Percentiles rank a stretch among this genome's conserved stretches.
These are phyloP conservation scores for Fusarium tricinctum DNA, from an alignment of 2,329 filamentous ascomycete genomes.

Conservation along the genomic window DNA sequence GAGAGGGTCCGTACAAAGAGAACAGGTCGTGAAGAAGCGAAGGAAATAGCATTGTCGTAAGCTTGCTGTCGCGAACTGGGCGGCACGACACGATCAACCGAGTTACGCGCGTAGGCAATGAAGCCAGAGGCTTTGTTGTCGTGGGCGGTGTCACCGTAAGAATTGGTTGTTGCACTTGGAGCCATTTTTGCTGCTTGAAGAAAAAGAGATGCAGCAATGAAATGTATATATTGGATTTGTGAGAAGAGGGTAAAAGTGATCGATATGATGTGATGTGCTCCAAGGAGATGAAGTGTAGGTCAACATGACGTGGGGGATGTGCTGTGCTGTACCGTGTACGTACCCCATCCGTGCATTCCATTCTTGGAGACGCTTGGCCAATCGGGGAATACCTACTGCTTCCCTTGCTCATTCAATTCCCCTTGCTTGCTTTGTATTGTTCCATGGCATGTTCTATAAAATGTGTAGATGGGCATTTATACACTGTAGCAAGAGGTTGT, in stretches of 20 bases:
- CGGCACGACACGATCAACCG: constrained; percentile 67
- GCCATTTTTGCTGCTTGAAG: constrained; percentile 17
- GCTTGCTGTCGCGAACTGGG: constrained; percentile 71
- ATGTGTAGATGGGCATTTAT: too few species aligned
- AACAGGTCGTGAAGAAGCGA: constrained; percentile 75
- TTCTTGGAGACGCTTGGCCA: constrained; percentile 3
- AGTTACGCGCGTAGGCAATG: constrained; percentile 59
- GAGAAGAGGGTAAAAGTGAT: neutral
- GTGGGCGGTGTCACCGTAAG: constrained; percentile 47
- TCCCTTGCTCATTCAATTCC: neutral
- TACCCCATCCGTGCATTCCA: constrained; percentile 11
- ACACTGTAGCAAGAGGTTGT: too few species aligned
- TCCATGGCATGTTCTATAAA: neutral
- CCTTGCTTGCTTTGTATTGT: neutral
- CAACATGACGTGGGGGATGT: constrained; percentile 36
- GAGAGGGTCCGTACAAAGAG: constrained; percentile 70
- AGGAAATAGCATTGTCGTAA: constrained; percentile 65
- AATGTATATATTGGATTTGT: neutral
- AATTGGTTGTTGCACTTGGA: constrained; percentile 23
- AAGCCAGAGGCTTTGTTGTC: constrained; percentile 52
- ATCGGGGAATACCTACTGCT: constrained; percentile 7
- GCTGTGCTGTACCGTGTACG: constrained; percentile 19
- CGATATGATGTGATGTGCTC: neutral
- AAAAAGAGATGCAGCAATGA: neutral
- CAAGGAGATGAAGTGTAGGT: constrained; percentile 10